Conservation (phyloP, 805 yeast species). For the Metschnikowia reukaufii region DNA sequence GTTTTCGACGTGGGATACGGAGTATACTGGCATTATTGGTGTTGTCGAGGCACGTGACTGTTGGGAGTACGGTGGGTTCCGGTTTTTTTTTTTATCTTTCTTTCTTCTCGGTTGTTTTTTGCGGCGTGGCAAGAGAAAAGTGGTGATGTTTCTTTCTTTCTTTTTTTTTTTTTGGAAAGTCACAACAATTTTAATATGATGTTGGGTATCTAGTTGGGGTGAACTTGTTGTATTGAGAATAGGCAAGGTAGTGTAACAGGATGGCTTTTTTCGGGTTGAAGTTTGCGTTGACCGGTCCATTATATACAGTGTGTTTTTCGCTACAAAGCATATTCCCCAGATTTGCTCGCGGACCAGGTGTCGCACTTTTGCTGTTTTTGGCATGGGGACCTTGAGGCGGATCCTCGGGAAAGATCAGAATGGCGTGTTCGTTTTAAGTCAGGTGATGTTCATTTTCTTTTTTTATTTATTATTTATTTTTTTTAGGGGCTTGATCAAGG, state of each 20-base stretch:
- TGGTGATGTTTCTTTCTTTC: too few relatives aligned
- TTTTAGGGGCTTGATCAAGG: too few relatives aligned
- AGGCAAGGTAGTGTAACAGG: not conserved
- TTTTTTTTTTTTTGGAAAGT: too few relatives aligned
- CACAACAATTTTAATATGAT: too few relatives aligned
- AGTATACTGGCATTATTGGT: slow-evolving; percentile 51
- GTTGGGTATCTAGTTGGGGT: too few relatives aligned
- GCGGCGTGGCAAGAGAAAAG: too few relatives aligned
- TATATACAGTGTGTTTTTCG: slow-evolving; percentile 9
- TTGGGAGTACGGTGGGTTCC: too few relatives aligned
- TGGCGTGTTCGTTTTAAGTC: not conserved
- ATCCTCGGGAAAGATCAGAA: not conserved
- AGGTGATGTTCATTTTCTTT: too few relatives aligned
- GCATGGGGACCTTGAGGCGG: not conserved
- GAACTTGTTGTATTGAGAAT: not conserved
- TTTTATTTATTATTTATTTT: too few relatives aligned
- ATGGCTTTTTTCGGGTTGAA: not conserved
- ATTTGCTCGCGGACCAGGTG: slow-evolving; percentile 13
- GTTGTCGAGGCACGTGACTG: not conserved
- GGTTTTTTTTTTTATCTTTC: too few relatives aligned
- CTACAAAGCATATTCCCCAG: slow-evolving; percentile 10
- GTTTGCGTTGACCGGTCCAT: slow-evolving; percentile 8
- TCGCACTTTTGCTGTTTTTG: not conserved
- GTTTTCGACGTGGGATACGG: slow-evolving; percentile 63
- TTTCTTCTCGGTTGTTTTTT: too few relatives aligned